Conservation (phyloP, 2,329 filamentous ascomycete genomes). For the Pseudocercospora fuligena region DNA sequence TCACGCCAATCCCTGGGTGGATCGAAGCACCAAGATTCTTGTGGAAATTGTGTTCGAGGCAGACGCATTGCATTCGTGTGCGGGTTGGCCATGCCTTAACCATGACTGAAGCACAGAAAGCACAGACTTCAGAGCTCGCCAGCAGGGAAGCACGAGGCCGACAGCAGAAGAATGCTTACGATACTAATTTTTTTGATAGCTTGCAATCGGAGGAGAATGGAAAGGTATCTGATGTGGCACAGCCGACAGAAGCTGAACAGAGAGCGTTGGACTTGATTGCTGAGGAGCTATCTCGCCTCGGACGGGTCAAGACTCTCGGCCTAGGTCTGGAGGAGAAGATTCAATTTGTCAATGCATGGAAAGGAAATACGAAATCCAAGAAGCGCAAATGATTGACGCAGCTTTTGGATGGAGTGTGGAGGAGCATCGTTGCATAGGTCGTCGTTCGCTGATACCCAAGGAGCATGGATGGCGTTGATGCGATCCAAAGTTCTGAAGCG, state of each 20-base stretch:
- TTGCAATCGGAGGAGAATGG: conserved; percentile 43
- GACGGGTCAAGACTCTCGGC: conserved; percentile 85
- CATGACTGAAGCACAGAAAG: conserved; percentile 41
- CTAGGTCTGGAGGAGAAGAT: conserved; percentile 82
- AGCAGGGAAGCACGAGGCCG: conserved; percentile 29
- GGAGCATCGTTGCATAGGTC: background rate
- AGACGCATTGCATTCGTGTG: conserved; percentile 88
- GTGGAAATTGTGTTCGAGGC: conserved; percentile 82
- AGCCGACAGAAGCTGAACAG: conserved; percentile 62
- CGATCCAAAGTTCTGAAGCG: background rate
- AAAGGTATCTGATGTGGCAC: conserved; percentile 25
- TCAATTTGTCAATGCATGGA: conserved; percentile 77
- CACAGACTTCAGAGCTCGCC: conserved; percentile 35
- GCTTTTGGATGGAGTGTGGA: background rate
- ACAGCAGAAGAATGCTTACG: conserved; percentile 43
- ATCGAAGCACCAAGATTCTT: conserved; percentile 70
- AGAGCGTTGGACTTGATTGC: conserved; percentile 76
- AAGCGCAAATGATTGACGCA: conserved; percentile 19
- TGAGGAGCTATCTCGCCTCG: conserved; percentile 84
- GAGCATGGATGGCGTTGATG: background rate
- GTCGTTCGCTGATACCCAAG: conserved; percentile 8
- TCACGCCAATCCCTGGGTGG: conserved; percentile 78
- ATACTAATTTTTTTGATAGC: conserved; percentile 54
- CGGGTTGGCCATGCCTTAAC: conserved; percentile 78
- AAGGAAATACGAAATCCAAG: conserved; percentile 28